These are phyloP conservation scores for Hygrocybe punicea DNA, from an alignment of 768 basidiomycete species.

Conservation along the genomic window DNA sequence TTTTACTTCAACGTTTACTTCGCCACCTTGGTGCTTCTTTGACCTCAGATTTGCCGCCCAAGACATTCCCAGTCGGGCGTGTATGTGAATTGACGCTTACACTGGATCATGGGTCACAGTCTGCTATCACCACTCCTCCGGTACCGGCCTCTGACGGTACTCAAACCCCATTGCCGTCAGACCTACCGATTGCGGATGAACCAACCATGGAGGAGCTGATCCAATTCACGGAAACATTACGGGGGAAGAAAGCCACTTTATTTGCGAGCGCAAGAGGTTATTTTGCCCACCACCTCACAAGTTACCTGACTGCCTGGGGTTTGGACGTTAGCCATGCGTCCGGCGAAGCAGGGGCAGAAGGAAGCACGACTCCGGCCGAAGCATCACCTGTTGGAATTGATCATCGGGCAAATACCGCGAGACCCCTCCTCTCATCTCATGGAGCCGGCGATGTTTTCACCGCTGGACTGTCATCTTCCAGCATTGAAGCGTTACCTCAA, in stretches of 20 bases:
- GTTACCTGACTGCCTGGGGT: slow-evolving; percentile 92
- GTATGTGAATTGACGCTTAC: slow-evolving; percentile 65
- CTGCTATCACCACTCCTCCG: slow-evolving; percentile 38
- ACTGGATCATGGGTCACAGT: slow-evolving; percentile 56
- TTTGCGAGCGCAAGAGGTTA: slow-evolving; percentile 84
- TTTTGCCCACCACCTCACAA: slow-evolving; percentile 90
- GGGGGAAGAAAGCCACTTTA: slow-evolving; percentile 77
- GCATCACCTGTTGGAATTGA: not conserved
- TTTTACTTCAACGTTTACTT: slow-evolving; percentile 59
- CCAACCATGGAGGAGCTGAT: slow-evolving; percentile 77
- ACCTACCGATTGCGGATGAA: slow-evolving; percentile 46
- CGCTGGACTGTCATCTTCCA: slow-evolving; percentile 14
- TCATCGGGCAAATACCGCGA: not conserved
- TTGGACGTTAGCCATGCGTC: slow-evolving; percentile 86
- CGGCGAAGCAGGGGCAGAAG: slow-evolving; percentile 53
- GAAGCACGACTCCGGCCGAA: slow-evolving; percentile 19
- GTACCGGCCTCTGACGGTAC: slow-evolving; percentile 30
- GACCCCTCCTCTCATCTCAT: not conserved
- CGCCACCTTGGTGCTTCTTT: slow-evolving; percentile 54
- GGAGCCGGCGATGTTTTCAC: not conserved
- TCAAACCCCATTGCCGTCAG: slow-evolving; percentile 20
- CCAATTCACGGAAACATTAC: slow-evolving; percentile 75
- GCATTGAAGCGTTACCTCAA: slow-evolving; percentile 20
- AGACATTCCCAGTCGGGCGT: slow-evolving; percentile 43
- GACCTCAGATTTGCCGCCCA: slow-evolving; percentile 43